These are phyloP conservation scores for Noccaea caerulescens DNA, from an alignment of 345 rosid species.

Conservation along the genomic window DNA sequence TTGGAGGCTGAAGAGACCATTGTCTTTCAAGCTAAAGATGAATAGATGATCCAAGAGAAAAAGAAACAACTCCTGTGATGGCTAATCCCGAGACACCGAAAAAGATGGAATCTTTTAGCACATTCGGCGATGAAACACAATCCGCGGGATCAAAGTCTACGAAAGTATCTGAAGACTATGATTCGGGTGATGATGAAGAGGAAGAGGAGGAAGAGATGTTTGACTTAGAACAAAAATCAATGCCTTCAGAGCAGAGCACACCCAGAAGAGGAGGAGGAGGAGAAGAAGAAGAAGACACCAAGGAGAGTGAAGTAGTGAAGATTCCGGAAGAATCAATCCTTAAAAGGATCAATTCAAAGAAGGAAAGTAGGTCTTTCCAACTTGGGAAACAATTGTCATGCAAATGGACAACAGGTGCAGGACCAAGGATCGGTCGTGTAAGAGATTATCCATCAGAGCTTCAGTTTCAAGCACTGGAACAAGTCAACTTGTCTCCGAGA, in stretches of 20 bases:
- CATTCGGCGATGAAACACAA: constrained; percentile 33
- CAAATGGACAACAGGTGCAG: constrained; percentile 97
- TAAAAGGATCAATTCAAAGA: constrained; percentile 65
- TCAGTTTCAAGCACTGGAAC: constrained; percentile 85
- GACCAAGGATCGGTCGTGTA: constrained; percentile 93
- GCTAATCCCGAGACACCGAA: constrained; percentile 56
- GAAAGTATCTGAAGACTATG: constrained; percentile 46
- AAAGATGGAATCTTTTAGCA: constrained; percentile 40
- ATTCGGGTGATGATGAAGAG: constrained; percentile 48
- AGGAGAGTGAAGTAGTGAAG: constrained; percentile 46
- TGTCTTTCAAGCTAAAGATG: constrained; percentile 37
- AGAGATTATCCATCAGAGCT: constrained; percentile 84
- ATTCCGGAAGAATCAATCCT: constrained; percentile 59
- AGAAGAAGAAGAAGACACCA: constrained; percentile 34
- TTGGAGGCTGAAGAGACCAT: constrained; percentile 47
- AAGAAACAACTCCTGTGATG: constrained; percentile 45
- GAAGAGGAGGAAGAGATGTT: constrained; percentile 39
- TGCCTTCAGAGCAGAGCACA: constrained; percentile 38
- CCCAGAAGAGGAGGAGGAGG: background rate
- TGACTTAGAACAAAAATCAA: constrained; percentile 40
- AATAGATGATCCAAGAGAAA: constrained; percentile 39
- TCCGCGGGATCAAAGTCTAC: constrained; percentile 31
- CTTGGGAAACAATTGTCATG: constrained; percentile 81
- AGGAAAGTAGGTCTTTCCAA: constrained; percentile 66
- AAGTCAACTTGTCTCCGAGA: constrained; percentile 84